Conservation (phyloP, 2,329 filamentous ascomycete genomes). For the Talaromyces sp. region DNA sequence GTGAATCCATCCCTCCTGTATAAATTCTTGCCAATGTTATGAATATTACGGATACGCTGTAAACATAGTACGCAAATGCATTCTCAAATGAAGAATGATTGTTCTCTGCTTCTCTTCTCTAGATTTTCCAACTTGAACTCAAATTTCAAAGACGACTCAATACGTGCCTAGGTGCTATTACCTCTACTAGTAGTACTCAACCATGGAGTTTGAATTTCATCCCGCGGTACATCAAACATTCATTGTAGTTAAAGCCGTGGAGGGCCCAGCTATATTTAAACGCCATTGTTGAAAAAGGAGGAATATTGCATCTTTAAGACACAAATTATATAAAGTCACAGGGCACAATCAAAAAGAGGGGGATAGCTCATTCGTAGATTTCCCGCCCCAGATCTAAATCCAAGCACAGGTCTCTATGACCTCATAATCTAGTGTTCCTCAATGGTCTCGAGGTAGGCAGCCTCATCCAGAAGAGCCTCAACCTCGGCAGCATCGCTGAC, state of each 20-base stretch:
- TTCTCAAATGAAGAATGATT: too few relatives aligned
- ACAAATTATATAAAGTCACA: conserved; percentile 18
- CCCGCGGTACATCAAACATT: background rate
- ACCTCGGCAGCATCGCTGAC: conserved; percentile 71
- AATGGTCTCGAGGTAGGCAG: conserved; percentile 73
- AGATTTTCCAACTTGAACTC: too few relatives aligned
- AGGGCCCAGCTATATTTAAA: conserved; percentile 22
- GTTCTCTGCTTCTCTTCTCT: too few relatives aligned
- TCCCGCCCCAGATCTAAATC: conserved; percentile 12
- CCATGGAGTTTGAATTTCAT: background rate
- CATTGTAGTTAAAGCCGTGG: conserved; percentile 11
- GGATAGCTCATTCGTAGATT: background rate
- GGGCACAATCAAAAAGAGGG: background rate
- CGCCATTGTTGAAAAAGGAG: conserved; percentile 25
- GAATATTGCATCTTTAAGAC: conserved; percentile 14
- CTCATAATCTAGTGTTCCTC: conserved; percentile 53
- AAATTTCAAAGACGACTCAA: too few relatives aligned
- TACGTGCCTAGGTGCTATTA: background rate
- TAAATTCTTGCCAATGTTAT: conserved; percentile 47
- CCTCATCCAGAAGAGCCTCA: conserved; percentile 74
- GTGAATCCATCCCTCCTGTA: conserved; percentile 83
- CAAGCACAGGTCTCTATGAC: conserved; percentile 21
- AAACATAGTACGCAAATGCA: background rate
- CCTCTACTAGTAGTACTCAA: background rate
- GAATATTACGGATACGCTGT: background rate